Evolutionary conservation across 768 basidiomycete species (phyloP).

Genomic region (Xanthoconium stramineum): DNA sequence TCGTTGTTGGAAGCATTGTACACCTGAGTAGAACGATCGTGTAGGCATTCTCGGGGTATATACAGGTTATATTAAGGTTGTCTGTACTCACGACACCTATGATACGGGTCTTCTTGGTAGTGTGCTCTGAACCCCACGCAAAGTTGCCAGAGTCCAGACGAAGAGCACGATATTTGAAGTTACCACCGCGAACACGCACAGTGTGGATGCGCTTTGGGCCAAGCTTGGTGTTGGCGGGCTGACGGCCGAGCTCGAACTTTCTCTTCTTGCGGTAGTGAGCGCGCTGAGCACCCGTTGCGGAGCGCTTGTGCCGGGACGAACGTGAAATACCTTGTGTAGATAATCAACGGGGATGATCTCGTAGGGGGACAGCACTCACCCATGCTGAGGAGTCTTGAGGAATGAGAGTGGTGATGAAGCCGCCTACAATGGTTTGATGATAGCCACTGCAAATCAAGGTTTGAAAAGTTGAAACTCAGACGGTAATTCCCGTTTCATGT

Average conservation of each 20-base stretch:
- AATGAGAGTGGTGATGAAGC: conserved; percentile 41
- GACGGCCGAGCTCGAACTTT: conserved; percentile 99
- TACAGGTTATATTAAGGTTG: background rate
- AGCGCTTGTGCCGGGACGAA: conserved; percentile 96
- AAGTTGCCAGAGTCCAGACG: conserved; percentile 97
- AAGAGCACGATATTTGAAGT: conserved; percentile 92
- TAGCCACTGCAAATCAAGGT: conserved; percentile 40
- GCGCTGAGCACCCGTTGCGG: conserved; percentile 87
- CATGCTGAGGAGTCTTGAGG: conserved; percentile 73
- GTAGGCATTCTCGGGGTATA: background rate
- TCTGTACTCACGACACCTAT: conserved; percentile 80
- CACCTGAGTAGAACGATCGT: conserved; percentile 47
- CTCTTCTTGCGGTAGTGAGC: conserved; percentile 99
- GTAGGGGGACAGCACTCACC: conserved; percentile 50
- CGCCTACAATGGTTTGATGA: conserved; percentile 51
- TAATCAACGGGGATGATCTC: conserved; percentile 6
- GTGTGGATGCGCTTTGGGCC: conserved; percentile 93
- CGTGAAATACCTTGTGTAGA: conserved; percentile 83
- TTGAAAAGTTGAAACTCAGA: conserved; percentile 31
- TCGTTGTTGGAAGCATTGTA: conserved; percentile 99
- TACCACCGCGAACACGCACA: conserved; percentile 94
- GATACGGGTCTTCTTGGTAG: conserved; percentile 93
- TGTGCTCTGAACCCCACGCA: conserved; percentile 95
- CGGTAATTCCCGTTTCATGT: conserved; percentile 22
- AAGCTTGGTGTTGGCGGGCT: conserved; percentile 95